phyloP scores from a whole-genome alignment of 192 early-diverging fungal species.

The Entophlyctis luteolus region DNA sequence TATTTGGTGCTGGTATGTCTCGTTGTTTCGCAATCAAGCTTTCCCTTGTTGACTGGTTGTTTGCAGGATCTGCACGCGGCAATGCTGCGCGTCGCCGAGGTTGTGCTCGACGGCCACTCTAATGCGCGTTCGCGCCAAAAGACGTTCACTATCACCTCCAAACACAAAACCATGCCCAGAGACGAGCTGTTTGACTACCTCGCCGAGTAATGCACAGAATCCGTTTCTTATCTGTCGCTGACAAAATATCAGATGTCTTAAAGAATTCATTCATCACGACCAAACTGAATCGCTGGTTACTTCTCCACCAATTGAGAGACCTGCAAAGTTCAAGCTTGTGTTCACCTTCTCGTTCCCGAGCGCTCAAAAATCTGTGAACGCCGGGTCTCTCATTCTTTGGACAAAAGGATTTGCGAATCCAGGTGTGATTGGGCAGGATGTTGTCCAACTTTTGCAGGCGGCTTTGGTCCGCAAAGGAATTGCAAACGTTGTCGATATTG shows the following conservation, averaged over 20 bases:
- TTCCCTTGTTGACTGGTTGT: no score
- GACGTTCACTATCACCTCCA: slow-evolving; percentile 67
- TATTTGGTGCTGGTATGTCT: slow-evolving; percentile 74
- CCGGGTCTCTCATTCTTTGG: slow-evolving; percentile 48
- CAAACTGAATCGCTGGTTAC: slow-evolving; percentile 75
- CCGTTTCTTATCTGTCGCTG: no score
- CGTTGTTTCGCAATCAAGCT: no score
- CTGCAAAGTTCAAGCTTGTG: slow-evolving; percentile 45
- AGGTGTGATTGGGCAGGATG: slow-evolving; percentile 76
- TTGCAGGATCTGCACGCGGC: slow-evolving; percentile 93
- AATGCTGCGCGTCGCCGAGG: slow-evolving; percentile 83
- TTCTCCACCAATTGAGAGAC: slow-evolving; percentile 83
- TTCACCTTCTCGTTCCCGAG: slow-evolving; percentile 97
- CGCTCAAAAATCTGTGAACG: slow-evolving; percentile 60
- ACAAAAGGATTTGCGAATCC: slow-evolving; percentile 84
- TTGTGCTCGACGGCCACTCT: slow-evolving; percentile 74
- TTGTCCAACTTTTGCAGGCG: slow-evolving; percentile 76
- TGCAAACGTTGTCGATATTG: slow-evolving; percentile 70
- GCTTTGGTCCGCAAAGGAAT: slow-evolving; percentile 68
- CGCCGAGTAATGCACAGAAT: slow-evolving; percentile 76
- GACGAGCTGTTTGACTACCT: slow-evolving; percentile 82
- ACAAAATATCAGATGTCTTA: not conserved
- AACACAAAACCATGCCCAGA: slow-evolving; percentile 72
- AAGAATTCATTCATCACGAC: not conserved
- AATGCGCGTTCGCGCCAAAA: slow-evolving; percentile 64